Percentiles rank a stretch among this genome's conserved stretches.
These are phyloP conservation scores for Microbotryomycetes sp. DNA, from an alignment of 1,284 basidiomycete species.

Conservation along the genomic window DNA sequence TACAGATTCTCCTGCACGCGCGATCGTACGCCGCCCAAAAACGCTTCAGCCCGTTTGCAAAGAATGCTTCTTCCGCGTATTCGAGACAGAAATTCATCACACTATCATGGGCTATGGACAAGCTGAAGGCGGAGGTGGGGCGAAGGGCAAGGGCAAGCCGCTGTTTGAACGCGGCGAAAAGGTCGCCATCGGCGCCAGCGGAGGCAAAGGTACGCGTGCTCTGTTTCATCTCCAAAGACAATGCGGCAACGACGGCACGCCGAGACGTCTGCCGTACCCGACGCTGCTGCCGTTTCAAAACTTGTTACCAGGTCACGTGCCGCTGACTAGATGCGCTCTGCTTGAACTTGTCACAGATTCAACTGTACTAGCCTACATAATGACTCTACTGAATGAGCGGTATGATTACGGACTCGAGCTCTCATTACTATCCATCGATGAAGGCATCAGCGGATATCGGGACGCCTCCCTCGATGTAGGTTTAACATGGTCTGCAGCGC, in stretches of 20 bases:
- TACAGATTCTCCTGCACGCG: constrained; percentile 44
- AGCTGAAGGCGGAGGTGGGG: constrained; percentile 15
- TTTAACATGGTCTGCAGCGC: background rate
- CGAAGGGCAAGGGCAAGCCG: constrained; percentile 31
- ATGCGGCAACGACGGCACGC: too few species aligned
- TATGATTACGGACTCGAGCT: constrained; percentile 88
- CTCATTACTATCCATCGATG: constrained; percentile 92
- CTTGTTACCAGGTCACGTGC: background rate
- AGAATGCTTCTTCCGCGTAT: constrained; percentile 65
- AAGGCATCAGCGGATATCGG: constrained; percentile 95
- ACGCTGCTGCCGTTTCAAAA: background rate
- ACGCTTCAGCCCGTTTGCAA: constrained; percentile 61
- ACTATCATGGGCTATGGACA: constrained; percentile 57
- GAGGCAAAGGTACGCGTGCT: constrained; percentile 75
- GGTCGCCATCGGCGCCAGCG: constrained; percentile 95
- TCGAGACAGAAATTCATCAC: constrained; percentile 96
- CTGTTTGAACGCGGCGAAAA: constrained; percentile 87
- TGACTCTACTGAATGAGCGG: constrained; percentile 89
- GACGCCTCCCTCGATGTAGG: constrained; percentile 91
- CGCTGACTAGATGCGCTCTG: background rate
- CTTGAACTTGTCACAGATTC: constrained; percentile 58
- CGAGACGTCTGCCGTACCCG: too few species aligned
- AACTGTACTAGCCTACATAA: constrained; percentile 92
- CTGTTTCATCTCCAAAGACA: too few species aligned
- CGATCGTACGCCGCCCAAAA: constrained; percentile 90